These are phyloP conservation scores for Sinapis alba DNA, from an alignment of 441 rosid species.

Conservation along the genomic window DNA sequence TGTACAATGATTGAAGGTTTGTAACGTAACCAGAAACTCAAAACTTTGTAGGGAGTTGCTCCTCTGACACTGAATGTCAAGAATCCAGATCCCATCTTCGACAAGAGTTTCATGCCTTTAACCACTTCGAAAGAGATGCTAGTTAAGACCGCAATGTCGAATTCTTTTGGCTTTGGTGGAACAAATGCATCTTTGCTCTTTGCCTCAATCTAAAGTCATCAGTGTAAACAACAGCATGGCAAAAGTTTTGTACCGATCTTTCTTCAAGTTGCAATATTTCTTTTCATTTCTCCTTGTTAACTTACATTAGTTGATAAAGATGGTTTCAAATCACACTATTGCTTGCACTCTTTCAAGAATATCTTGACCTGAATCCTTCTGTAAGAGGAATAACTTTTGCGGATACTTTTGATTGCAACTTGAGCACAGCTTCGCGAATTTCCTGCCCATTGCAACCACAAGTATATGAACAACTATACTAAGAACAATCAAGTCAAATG, in stretches of 20 bases:
- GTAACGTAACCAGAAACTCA: background rate
- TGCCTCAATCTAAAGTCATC: constrained; percentile 33
- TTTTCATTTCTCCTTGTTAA: constrained; percentile 1
- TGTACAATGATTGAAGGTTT: constrained; percentile 4
- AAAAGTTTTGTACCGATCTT: background rate
- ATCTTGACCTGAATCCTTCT: constrained; percentile 81
- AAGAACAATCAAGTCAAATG: constrained; percentile 3
- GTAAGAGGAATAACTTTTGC: constrained; percentile 86
- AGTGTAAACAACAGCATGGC: background rate
- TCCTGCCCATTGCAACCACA: constrained; percentile 54
- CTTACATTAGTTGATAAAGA: constrained; percentile 16
- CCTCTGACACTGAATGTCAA: constrained; percentile 79
- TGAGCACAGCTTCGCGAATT: constrained; percentile 68
- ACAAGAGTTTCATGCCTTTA: constrained; percentile 64
- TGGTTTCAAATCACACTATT: constrained; percentile 16
- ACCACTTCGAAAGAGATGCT: constrained; percentile 67
- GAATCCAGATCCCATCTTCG: constrained; percentile 82
- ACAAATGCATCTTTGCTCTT: constrained; percentile 83
- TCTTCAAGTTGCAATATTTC: background rate
- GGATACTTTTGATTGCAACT: constrained; percentile 80
- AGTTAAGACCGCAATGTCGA: constrained; percentile 70
- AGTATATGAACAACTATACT: background rate
- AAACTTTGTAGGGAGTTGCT: constrained; percentile 74
- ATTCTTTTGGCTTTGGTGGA: constrained; percentile 95
- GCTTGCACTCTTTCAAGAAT: constrained; percentile 42